Base-by-base conservation (phyloP, 2,329 filamentous ascomycete genomes). In the Cladosporium oxysporum region DNA sequence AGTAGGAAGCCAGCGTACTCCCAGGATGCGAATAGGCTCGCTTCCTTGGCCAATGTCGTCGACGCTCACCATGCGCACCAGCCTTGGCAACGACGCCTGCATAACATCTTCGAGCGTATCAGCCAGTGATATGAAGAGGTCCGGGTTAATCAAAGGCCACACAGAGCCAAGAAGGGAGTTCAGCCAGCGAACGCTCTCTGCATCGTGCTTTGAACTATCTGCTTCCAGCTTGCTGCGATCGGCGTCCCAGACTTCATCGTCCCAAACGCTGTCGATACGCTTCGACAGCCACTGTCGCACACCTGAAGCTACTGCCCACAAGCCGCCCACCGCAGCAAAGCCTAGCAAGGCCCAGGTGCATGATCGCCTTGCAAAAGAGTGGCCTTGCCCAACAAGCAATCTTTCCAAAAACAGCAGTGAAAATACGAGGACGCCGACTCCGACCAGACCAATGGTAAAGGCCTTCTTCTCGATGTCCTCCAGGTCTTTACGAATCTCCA, bases 61-160 rank as follows among this genome's bases (percentile, higher is more conserved):
- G 8, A 92, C 86, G 62, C 88, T 89, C 52, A 92, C 88, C 90
- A 91, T 91, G 58, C 90, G 86, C 35, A 92, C 83, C 41, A 90
- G 76, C 65, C 84, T 87, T 0, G 90, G 89, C 21, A 92, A 78
- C 10, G 88, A 90, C 2, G 90, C 90, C 78, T 92, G 90, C 90
- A 92, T 92, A 58, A 92, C 88, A 74, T 92, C 90, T 76, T 92
- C 90, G 4, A 93, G 83, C 31, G 86, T 90, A 71, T 92, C 90
- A 0, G 87, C 84, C 1, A 92, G 76, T 37, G 86, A 87, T 1
- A 85, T 83, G 71, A 92, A 92, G 1, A 93, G 81, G 71, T 92
- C 90, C 0, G 90, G 90, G 72, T 92, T 92, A 72, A 92, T 83
- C 33, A 93, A 81, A 0, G 89, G 89, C 90, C 90, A 92, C 5